Percentiles rank a stretch among this genome's conserved stretches.
phyloP scores from a whole-genome alignment of 2,329 filamentous ascomycete genomes.

The Alternaria panax region DNA sequence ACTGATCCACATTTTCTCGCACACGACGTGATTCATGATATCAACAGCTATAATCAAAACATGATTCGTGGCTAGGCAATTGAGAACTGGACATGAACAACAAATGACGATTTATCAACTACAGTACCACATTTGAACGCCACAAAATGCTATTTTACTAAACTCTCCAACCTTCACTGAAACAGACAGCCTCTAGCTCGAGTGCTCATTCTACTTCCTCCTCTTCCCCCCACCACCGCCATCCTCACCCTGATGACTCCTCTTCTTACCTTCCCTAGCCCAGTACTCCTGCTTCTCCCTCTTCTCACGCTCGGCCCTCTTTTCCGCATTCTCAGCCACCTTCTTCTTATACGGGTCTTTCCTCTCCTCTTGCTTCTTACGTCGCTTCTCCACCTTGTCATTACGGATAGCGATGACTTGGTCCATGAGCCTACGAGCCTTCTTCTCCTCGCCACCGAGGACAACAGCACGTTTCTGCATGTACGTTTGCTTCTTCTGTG shows the following conservation, averaged over 20 bases:
- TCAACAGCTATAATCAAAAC: not conserved
- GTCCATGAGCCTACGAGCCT: slow-evolving; percentile 86
- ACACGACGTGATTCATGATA: not conserved
- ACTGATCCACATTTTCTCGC: not conserved
- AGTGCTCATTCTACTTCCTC: slow-evolving; percentile 25
- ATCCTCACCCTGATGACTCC: slow-evolving; percentile 59
- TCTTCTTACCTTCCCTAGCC: slow-evolving; percentile 86
- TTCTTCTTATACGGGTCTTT: slow-evolving; percentile 81
- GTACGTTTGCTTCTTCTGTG: slow-evolving; percentile 83
- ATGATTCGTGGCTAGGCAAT: not conserved
- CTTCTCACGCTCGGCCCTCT: slow-evolving; percentile 86
- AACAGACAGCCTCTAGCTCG: not conserved
- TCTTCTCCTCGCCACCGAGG: slow-evolving; percentile 81
- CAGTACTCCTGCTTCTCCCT: slow-evolving; percentile 92
- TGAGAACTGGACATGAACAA: not conserved
- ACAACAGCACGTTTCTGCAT: slow-evolving; percentile 97
- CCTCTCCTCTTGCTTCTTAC: slow-evolving; percentile 87
- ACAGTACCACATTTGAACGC: not conserved
- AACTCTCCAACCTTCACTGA: not conserved
- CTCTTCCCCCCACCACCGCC: slow-evolving; percentile 47
- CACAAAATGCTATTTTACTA: not conserved
- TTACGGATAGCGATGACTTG: slow-evolving; percentile 90
- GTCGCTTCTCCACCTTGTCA: slow-evolving; percentile 85
- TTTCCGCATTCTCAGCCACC: slow-evolving; percentile 82
- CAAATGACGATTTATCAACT: not conserved